These are phyloP conservation scores for Trichocladium antarcticum DNA, from an alignment of 495 filamentous ascomycete species.

Conservation along the genomic window DNA sequence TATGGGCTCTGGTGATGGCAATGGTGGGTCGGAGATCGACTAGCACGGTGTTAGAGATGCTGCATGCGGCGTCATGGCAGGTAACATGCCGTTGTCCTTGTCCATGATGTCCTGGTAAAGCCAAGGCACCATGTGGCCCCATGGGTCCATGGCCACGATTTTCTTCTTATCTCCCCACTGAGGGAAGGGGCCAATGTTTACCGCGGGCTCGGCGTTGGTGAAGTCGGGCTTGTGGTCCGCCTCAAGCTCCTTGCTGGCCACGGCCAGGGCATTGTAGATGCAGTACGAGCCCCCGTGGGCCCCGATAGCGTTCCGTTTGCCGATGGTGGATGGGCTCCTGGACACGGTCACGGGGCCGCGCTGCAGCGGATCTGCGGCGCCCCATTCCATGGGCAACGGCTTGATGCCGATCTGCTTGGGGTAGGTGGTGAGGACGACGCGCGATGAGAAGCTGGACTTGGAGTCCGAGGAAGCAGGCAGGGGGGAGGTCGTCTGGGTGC, in stretches of 20 bases:
- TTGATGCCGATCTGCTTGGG: constrained; percentile 90
- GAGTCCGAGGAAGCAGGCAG: constrained; percentile 10
- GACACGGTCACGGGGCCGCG: constrained; percentile 90
- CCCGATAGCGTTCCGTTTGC: constrained; percentile 69
- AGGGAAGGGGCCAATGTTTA: constrained; percentile 73
- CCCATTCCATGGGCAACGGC: constrained; percentile 82
- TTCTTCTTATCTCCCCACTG: constrained; percentile 87
- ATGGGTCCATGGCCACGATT: constrained; percentile 96
- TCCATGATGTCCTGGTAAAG: constrained; percentile 58
- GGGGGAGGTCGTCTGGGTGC: constrained; percentile 17
- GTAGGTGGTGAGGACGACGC: constrained; percentile 63
- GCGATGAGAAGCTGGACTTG: constrained; percentile 25
- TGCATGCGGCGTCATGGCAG: not conserved
- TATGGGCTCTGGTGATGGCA: constrained; percentile 86
- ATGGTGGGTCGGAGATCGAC: constrained; percentile 91
- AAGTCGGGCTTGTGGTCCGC: constrained; percentile 79
- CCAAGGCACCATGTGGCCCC: constrained; percentile 81
- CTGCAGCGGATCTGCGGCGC: constrained; percentile 56
- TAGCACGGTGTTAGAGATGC: constrained; percentile 10
- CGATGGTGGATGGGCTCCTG: constrained; percentile 59
- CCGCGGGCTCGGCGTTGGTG: constrained; percentile 87
- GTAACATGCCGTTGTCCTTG: constrained; percentile 44
- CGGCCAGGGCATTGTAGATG: constrained; percentile 88
- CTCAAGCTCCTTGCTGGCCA: constrained; percentile 81
- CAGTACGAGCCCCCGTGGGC: constrained; percentile 97